These are phyloP conservation scores for Tricholoma flavovirens DNA, from an alignment of 768 basidiomycete genomes.

Conservation along the genomic window DNA sequence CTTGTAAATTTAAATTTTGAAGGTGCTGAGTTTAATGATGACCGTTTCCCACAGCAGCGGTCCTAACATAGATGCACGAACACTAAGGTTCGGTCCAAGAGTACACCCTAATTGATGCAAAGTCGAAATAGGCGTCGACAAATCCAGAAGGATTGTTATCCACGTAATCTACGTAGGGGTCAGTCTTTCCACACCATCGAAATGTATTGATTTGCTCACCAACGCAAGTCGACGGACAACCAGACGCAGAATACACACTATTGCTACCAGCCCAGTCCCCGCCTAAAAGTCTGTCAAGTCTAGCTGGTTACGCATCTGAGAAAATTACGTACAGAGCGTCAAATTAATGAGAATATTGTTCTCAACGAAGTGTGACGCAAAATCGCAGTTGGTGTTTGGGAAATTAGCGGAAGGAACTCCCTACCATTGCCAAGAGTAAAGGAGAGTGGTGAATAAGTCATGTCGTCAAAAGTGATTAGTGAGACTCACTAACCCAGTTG, in stretches of 20 bases:
- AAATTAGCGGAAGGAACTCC: conserved; percentile 53
- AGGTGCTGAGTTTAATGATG: background rate
- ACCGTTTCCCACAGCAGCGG: background rate
- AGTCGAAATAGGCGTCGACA: conserved; percentile 61
- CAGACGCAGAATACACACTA: conserved; percentile 35
- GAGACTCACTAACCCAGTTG: conserved; percentile 42
- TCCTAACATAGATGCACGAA: background rate
- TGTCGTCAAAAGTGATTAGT: no score
- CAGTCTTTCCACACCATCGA: background rate
- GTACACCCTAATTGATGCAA: conserved; percentile 47
- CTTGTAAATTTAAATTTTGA: no score
- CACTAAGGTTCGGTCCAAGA: background rate
- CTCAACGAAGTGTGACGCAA: conserved; percentile 44
- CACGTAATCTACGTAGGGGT: conserved; percentile 44
- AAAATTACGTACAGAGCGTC: conserved; percentile 31
- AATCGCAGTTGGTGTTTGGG: conserved; percentile 54
- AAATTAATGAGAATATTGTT: conserved; percentile 65
- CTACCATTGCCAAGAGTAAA: conserved; percentile 26
- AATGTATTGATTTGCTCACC: conserved; percentile 32
- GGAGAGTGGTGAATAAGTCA: background rate
- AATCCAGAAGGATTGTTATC: conserved; percentile 60
- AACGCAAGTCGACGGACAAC: conserved; percentile 52
- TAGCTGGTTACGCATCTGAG: background rate
- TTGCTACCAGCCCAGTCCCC: conserved; percentile 54
- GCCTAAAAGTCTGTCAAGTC: conserved; percentile 16